Evolutionary conservation across 306 rosid genomes (phyloP).

Genomic region (Spatholobus suberectus): DNA sequence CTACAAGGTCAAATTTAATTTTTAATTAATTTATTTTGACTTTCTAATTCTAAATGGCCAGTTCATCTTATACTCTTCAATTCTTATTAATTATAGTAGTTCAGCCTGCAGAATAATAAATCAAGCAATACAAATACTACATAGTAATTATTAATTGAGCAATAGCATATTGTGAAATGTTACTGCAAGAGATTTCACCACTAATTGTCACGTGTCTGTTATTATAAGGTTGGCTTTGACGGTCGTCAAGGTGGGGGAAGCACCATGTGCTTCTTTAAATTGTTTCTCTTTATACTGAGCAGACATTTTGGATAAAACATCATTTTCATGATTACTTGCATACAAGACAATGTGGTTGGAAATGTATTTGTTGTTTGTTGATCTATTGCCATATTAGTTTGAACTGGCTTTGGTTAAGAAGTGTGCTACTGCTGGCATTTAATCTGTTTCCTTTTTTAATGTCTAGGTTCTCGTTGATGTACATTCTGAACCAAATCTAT

Average conservation of each 20-base stretch:
- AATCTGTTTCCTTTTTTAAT: slow-evolving; percentile 23
- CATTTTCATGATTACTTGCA: not conserved
- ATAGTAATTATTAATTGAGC: not conserved
- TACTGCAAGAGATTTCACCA: not conserved
- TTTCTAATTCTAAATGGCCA: not conserved
- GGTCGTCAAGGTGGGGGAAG: not conserved
- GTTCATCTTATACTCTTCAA: slow-evolving; percentile 23
- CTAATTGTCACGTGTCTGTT: not conserved
- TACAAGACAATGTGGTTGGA: slow-evolving; percentile 9
- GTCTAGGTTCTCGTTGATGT: slow-evolving; percentile 86
- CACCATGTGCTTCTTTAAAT: slow-evolving; percentile 4
- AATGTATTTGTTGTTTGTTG: slow-evolving; percentile 23
- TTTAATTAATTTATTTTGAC: slow-evolving; percentile 2
- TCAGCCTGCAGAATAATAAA: not conserved
- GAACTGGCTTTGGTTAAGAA: slow-evolving; percentile 8
- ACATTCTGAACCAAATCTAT: slow-evolving; percentile 78
- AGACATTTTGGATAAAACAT: slow-evolving; percentile 34
- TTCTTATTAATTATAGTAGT: not conserved
- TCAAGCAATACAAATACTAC: not conserved
- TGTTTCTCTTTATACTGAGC: not conserved
- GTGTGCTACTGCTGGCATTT: slow-evolving; percentile 10
- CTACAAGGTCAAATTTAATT: slow-evolving; percentile 20
- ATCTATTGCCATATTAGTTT: not conserved
- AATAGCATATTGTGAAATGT: slow-evolving; percentile 27
- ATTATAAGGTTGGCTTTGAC: not conserved